Evolutionary conservation across 148 eudicot species (phyloP), one percentile per base, ranked within the genome.

Genomic region (Salicornia ramosissima): DNA sequence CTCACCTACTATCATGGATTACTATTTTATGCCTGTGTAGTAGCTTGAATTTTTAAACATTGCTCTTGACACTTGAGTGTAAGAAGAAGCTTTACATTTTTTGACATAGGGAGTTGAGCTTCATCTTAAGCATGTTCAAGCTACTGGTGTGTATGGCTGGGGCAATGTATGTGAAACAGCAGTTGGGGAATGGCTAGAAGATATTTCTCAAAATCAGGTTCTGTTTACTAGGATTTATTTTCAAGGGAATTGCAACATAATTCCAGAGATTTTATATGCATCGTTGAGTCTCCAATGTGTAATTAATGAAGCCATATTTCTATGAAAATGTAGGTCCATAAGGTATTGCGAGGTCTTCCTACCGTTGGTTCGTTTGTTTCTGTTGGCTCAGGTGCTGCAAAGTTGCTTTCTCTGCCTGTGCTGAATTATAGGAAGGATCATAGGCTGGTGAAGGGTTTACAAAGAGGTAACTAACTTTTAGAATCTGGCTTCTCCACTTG

Each of bases 151-250:
- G 68, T 94, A 90, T 78, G 98, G 98, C 70, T 90, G 95, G 98
- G 75, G 75, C 78, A 82, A 84, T 71, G 87, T 88, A 30, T 85
- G 84, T 69, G 97, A 94, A 83, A 82, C 86, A 40, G 78, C 83
- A 61, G 7, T 84, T 36, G 96, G 95, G 68, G 96, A 94, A 79
- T 94, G 98, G 98, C 83, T 86, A 77, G 97, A 90, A 82, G 98
- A 94, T 80, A 90, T 94, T 58, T 94, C 98, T 71, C 92, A 83
- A 59, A 88, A 88, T 82, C 98, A 94, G 97, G 98, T 94, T 74
- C 76, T 24, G 61, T n/a, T n/a, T n/a, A n/a, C 33, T 72, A 21
- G 31, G 19, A 2, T 58, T 22, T 31, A 67, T 47, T 70, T 34
- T 22, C 34, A 46, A 28, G 36, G 71, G 40, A 64, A 73, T 73